Base-by-base conservation (phyloP, 768 basidiomycete genomes). In the Cystofilobasidium bisporidii region DNA sequence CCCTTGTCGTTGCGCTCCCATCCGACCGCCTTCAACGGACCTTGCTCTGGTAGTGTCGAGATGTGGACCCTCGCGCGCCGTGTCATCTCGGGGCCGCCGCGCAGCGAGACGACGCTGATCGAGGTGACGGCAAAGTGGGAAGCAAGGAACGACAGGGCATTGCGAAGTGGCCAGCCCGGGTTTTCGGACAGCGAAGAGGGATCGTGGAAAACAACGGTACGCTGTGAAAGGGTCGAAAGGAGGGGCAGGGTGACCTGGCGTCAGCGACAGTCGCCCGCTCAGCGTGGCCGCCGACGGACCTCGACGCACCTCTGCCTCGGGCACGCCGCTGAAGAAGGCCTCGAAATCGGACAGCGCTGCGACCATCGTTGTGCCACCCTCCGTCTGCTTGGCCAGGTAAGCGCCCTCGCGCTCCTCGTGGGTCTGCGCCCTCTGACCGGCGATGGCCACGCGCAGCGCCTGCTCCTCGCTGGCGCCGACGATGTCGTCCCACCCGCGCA, bases 1-100 rank as follows among this genome's bases (percentile, higher is more conserved):
- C 91, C 92, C 74, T 84, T 83, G 24, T 80, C 82, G 76, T 91
- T 93, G 81, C 89, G 90, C 79, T 98, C 94, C 96, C 96, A 99
- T 9, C 94, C 96, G 0, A 94, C 87, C 0, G 90, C 87, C 12
- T 79, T 78, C 0, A 88, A 87, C n/a, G 67, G 63, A 0, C 36
- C 65, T 20, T 59, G 30, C 45, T 50, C 45, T 17, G 20, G 12
- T 22, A 48, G 20, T 17, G 24, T 17, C 1, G 61, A 28, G 8
- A 68, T n/a, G n/a, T 26, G 53, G 0, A 68, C 61, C 3, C 33
- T 12, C 17, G 63, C 63, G 30, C 47, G 43, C 32, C 63, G 58
- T 15, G 57, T 48, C 12, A 4, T 15, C 17, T 43, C 63, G 18
- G 11, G 28, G 26, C 87, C 86, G 38, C 77, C 67, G 28, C 91